A percentile compares a stretch with the other conserved stretches of the same genome.
Evolutionary conservation across 441 rosid genomes (phyloP).

Genomic region (Syzygium malaccense): DNA sequence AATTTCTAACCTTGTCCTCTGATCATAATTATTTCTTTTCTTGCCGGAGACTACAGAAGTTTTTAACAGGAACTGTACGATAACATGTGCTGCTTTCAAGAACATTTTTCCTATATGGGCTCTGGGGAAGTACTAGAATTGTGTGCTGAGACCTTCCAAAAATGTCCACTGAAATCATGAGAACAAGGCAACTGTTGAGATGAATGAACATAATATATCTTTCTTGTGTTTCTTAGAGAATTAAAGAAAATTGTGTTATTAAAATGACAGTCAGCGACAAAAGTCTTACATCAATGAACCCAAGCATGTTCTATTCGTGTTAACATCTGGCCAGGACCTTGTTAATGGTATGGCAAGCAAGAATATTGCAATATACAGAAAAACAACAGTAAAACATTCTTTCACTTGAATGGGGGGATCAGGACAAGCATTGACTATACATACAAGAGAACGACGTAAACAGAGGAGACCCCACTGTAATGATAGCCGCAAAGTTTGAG

Average conservation of each 20-base stretch:
- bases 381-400: not conserved
- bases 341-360: not conserved
- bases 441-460: not conserved
- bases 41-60: not conserved
- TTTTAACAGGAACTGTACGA: not conserved
- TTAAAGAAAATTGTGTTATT: not conserved
- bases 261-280: not conserved
- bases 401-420: not conserved
- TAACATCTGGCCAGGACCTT: not conserved
- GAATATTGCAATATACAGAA: not conserved
- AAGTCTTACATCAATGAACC: constrained; percentile 41
- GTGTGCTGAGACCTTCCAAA: not conserved
- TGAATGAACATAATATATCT: too few species aligned
- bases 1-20: not conserved
- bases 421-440: not conserved
- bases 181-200: too few species aligned
- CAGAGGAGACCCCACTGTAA: not conserved
- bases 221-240: too few species aligned
- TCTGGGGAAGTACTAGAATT: not conserved
- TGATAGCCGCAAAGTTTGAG: too few species aligned
- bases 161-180: too few species aligned
- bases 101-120: not conserved
- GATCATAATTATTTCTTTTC: not conserved
- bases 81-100: not conserved
- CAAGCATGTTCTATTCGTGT: constrained; percentile 25